phyloP scores from a whole-genome alignment of 331 rosid genomes.

The Phaseolus coccineus region DNA sequence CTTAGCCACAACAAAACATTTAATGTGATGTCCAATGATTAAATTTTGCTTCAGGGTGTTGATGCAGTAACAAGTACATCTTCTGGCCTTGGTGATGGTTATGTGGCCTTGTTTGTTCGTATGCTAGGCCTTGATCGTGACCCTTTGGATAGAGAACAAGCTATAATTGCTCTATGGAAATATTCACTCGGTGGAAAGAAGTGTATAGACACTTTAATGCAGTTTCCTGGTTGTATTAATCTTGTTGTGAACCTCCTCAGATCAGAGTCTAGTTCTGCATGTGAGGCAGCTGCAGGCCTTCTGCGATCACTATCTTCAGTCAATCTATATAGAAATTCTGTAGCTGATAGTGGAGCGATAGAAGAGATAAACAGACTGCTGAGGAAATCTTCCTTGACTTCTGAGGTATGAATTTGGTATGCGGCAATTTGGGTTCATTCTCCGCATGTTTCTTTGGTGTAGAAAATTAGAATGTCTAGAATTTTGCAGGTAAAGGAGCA shows the following conservation, averaged over 20 bases:
- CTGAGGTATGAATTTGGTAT: conserved; percentile 63
- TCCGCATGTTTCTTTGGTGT: conserved; percentile 39
- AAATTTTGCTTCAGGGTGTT: conserved; percentile 57
- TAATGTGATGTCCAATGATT: conserved; percentile 24
- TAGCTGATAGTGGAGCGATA: conserved; percentile 85
- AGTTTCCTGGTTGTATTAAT: conserved; percentile 81
- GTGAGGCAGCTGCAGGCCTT: conserved; percentile 97
- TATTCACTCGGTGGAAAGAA: conserved; percentile 92
- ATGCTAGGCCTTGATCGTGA: conserved; percentile 87
- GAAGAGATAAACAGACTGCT: conserved; percentile 85
- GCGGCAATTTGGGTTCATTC: conserved; percentile 23
- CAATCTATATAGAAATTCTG: conserved; percentile 66
- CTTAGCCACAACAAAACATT: not conserved
- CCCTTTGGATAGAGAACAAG: conserved; percentile 79
- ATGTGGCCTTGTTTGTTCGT: conserved; percentile 80
- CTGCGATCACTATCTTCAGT: conserved; percentile 73
- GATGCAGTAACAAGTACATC: conserved; percentile 55
- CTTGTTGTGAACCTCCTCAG: conserved; percentile 76
- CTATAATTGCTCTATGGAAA: conserved; percentile 77
- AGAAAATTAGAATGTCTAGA: conserved; percentile 43
- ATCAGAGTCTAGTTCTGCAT: conserved; percentile 68
- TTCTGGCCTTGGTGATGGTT: conserved; percentile 60
- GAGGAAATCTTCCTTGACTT: conserved; percentile 58
- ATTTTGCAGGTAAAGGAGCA: conserved; percentile 81
- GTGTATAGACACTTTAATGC: conserved; percentile 75